Conservation (phyloP, 305 asterid genomes). For the Fraxinus latifolia region DNA sequence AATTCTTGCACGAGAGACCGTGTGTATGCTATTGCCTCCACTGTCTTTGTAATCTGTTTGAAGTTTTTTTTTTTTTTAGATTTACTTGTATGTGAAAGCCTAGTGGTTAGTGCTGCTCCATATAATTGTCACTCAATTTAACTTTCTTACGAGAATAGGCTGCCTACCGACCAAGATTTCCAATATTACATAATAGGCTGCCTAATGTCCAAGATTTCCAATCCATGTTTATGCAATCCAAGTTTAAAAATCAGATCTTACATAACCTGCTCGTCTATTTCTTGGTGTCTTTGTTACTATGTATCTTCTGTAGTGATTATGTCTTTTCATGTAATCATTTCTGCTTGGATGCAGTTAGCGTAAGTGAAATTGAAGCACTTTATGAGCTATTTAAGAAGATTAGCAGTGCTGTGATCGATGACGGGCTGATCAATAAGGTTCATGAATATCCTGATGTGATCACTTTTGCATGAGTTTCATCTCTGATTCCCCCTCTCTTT, state of each 20-base stretch:
- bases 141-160: neutral
- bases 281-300: neutral
- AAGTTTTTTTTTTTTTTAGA: neutral
- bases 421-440: slow-evolving; percentile 96
- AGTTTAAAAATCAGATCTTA: slow-evolving; percentile 4
- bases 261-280: slow-evolving; percentile 11
- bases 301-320: slow-evolving; percentile 12
- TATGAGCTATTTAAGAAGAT: slow-evolving; percentile 95
- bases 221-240: neutral
- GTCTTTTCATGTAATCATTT: slow-evolving; percentile 7
- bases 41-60: neutral
- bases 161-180: neutral
- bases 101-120: slow-evolving; percentile 2
- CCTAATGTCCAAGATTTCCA: neutral
- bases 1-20: slow-evolving; percentile 91
- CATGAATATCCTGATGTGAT: neutral
- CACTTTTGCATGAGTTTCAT: neutral
- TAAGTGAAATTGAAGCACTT: slow-evolving; percentile 95
- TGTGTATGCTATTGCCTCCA: slow-evolving; percentile 60
- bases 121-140: neutral
- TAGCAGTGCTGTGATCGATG: slow-evolving; percentile 98
- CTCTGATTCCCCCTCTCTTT: neutral
- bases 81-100: neutral
- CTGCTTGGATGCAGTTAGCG: slow-evolving; percentile 68
- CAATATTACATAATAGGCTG: neutral